Percentiles rank a stretch among this genome's conserved stretches.
Evolutionary conservation across 2,329 filamentous ascomycete genomes (phyloP).

Genomic region (Tolypocladium ophioglossoides): DNA sequence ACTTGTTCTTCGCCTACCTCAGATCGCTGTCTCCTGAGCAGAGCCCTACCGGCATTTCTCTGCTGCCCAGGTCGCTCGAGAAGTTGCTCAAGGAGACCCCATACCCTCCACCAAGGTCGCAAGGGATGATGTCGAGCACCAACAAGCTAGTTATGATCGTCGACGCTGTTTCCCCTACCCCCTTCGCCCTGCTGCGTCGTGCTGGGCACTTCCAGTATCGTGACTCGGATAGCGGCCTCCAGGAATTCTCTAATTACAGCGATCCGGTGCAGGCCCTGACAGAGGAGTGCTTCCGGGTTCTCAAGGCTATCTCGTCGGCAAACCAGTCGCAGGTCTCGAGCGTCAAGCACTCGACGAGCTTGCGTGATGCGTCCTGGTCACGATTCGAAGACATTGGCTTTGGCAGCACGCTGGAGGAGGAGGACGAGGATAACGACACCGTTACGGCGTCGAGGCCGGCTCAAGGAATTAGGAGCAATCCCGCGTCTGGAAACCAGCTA

Average conservation of each 20-base stretch:
- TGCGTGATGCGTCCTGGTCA: constrained; percentile 88
- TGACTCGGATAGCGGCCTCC: constrained; percentile 74
- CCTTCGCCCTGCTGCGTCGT: constrained; percentile 79
- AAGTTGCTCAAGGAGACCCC: constrained; percentile 85
- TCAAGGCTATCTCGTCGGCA: constrained; percentile 76
- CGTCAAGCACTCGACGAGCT: constrained; percentile 58
- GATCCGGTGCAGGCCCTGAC: constrained; percentile 83
- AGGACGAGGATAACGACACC: constrained; percentile 52
- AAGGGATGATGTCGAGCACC: constrained; percentile 67
- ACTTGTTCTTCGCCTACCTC: constrained; percentile 96
- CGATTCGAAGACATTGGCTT: constrained; percentile 95
- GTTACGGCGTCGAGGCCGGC: constrained; percentile 26
- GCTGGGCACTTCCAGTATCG: constrained; percentile 94
- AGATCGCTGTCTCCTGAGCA: constrained; percentile 79
- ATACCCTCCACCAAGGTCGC: constrained; percentile 75
- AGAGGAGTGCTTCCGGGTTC: constrained; percentile 85
- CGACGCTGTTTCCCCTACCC: constrained; percentile 85
- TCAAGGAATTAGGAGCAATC: constrained; percentile 49
- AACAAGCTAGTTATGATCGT: constrained; percentile 96
- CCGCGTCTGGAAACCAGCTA: constrained; percentile 57
- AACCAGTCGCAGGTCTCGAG: constrained; percentile 75
- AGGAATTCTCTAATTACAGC: constrained; percentile 77
- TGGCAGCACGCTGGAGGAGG: constrained; percentile 61
- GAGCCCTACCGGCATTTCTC: constrained; percentile 66
- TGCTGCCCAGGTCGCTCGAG: constrained; percentile 82